Base-by-base conservation (phyloP, 2,329 filamentous ascomycete genomes). In the Ophiosphaerella herpotricha region DNA sequence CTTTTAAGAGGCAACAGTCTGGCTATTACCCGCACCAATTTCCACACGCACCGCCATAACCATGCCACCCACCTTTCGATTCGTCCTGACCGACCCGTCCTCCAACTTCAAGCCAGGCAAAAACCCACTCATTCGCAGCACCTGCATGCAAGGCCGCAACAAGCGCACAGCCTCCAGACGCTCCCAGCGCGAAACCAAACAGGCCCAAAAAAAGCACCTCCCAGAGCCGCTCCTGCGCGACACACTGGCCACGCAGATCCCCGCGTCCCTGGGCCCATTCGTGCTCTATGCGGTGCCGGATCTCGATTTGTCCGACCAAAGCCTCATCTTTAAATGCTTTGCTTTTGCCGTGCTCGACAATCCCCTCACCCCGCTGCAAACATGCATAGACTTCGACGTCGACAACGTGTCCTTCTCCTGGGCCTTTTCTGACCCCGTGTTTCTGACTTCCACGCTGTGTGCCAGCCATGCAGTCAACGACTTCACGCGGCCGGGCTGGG, bases 61-160 rank as follows among this genome's bases (percentile, higher is more conserved):
- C 4, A 21, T 21, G 18, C 18, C 18, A 21, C 18, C 18, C 18
- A 21, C 18, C 18, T 21, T 59, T 33, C 48, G 52, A 13, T 61
- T 59, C 34, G 41, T 61, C 2, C 4, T 44, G 5, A 16, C 32
- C 8, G 46, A 54, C 31, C 45, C 43, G 7, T 21, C 36, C 9
- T 34, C 46, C 7, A 55, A 48, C n/a, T 46, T 47, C 5, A 55
- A 53, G 33, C 41, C 51, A 7, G 50, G 37, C 14, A 50, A 58
- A n/a, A 46, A 52, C 21, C 31, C 36, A 8, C 50, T 48, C 12
- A 59, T 61, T 8, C 58, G 58, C 14, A 57, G 56, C 37, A 52
- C 44, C 16, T 59, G 58, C 35, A 57, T 61, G 58, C 54, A 55
- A 32, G 58, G 58, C 21, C 56, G 46, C 31, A 61, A 59, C 50